Evolutionary conservation across 306 rosid species (phyloP).

Genomic region (Cucurbita ficifolia): DNA sequence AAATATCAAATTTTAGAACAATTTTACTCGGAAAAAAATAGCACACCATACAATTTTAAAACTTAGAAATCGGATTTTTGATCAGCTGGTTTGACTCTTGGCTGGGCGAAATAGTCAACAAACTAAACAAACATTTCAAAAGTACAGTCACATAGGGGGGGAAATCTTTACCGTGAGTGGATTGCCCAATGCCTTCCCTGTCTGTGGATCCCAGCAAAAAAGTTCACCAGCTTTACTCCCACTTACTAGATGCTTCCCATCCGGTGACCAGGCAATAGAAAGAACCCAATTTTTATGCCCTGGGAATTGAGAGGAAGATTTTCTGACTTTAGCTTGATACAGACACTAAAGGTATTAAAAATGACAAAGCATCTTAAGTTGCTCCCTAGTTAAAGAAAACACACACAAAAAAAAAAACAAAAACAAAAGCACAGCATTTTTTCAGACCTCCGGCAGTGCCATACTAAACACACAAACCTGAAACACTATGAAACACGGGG

Average conservation of each 20-base stretch:
- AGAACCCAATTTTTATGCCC: slow-evolving; percentile 96
- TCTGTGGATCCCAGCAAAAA: slow-evolving; percentile 79
- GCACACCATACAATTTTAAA: background rate
- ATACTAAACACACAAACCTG: background rate
- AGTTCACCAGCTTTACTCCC: slow-evolving; percentile 92
- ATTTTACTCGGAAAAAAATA: background rate
- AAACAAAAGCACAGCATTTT: background rate
- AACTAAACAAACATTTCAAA: background rate
- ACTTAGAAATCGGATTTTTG: background rate
- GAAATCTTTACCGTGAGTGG: slow-evolving; percentile 37
- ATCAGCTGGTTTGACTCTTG: background rate
- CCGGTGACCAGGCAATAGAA: slow-evolving; percentile 89
- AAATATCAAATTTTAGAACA: background rate
- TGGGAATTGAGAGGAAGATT: slow-evolving; percentile 15
- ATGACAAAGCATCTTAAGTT: background rate
- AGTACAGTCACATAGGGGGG: background rate
- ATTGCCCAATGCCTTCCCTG: slow-evolving; percentile 66
- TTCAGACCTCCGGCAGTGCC: background rate
- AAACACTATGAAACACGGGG: background rate
- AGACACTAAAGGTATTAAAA: background rate
- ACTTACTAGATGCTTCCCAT: slow-evolving; percentile 82
- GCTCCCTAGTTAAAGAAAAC: background rate
- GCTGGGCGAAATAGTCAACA: background rate
- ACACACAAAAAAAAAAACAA: background rate
- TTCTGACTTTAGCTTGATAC: background rate